phyloP scores from a whole-genome alignment of 2,329 filamentous ascomycete genomes.

The Aspergillus sp. region DNA sequence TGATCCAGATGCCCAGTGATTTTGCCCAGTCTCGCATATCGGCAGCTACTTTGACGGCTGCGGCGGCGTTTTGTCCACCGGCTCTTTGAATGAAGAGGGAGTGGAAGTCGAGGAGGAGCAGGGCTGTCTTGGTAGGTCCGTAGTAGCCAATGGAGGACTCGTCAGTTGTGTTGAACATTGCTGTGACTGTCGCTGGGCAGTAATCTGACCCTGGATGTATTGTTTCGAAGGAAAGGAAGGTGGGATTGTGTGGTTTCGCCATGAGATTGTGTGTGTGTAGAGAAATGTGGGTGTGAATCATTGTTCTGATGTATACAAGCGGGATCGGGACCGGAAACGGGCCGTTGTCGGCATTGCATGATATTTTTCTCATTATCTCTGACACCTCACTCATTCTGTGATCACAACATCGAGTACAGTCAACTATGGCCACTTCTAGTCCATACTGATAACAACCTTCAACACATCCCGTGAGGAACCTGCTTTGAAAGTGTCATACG shows the following conservation, averaged over 20 bases:
- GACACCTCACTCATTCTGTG: no score
- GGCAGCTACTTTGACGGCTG: not conserved
- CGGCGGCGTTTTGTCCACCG: not conserved
- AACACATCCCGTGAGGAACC: not conserved
- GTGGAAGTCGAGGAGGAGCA: not conserved
- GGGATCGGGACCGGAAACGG: not conserved
- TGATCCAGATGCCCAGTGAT: not conserved
- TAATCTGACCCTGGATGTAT: not conserved
- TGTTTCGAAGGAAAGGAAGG: not conserved
- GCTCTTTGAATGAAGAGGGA: not conserved
- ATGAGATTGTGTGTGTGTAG: no score
- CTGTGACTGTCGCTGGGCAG: not conserved
- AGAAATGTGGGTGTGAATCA: not conserved
- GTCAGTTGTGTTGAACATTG: not conserved
- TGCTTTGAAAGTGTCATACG: slow-evolving; percentile 2
- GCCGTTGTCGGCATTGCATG: not conserved
- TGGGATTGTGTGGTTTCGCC: not conserved
- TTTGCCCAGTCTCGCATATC: not conserved
- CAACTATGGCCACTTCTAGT: not conserved
- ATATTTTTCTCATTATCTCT: not conserved
- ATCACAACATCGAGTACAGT: no score
- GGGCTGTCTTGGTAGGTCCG: not conserved
- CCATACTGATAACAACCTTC: slow-evolving; percentile 2
- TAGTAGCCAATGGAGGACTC: not conserved
- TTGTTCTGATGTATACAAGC: not conserved